Conservation (phyloP, 2,329 filamentous ascomycete species). For the Fusarium albidum region DNA sequence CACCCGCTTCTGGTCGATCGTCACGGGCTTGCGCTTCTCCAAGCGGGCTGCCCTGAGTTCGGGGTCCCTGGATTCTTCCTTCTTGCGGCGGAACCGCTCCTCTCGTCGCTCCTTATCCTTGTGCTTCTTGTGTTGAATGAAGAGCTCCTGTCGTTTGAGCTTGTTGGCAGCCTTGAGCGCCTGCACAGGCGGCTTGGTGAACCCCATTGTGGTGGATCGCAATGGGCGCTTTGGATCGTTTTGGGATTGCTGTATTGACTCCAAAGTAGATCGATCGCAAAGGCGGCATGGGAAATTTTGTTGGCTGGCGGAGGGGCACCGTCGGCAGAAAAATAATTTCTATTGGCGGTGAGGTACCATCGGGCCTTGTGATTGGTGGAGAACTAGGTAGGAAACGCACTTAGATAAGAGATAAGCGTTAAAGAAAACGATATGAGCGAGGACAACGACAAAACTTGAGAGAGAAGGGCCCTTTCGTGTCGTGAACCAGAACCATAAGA, state of each 20-base stretch:
- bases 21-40: conserved; percentile 79
- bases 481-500: conserved; percentile 9
- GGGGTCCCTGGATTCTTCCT: conserved; percentile 86
- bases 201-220: conserved; percentile 41
- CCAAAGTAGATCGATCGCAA: neutral
- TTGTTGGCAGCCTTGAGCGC: conserved; percentile 74
- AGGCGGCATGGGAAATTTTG: conserved; percentile 23
- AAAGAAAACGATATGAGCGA: conserved; percentile 29
- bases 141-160: conserved; percentile 77
- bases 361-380: conserved; percentile 32
- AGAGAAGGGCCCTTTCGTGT: conserved; percentile 13
- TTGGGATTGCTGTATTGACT: neutral
- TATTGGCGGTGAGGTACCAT: conserved; percentile 49
- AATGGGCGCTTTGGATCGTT: neutral
- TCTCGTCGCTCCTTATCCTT: conserved; percentile 79
- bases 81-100: conserved; percentile 78
- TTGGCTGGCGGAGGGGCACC: conserved; percentile 25
- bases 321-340: conserved; percentile 39
- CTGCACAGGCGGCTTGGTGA: conserved; percentile 45
- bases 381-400: neutral
- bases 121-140: conserved; percentile 81
- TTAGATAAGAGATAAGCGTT: conserved; percentile 24
- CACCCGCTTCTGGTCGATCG: conserved; percentile 85
- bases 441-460: conserved; percentile 29
- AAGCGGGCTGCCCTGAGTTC: conserved; percentile 76